Percentiles rank a stretch among this genome's conserved stretches.
These are phyloP conservation scores for Lenwebbia sp. DNA, from an alignment of 345 rosid species.

Conservation along the genomic window DNA sequence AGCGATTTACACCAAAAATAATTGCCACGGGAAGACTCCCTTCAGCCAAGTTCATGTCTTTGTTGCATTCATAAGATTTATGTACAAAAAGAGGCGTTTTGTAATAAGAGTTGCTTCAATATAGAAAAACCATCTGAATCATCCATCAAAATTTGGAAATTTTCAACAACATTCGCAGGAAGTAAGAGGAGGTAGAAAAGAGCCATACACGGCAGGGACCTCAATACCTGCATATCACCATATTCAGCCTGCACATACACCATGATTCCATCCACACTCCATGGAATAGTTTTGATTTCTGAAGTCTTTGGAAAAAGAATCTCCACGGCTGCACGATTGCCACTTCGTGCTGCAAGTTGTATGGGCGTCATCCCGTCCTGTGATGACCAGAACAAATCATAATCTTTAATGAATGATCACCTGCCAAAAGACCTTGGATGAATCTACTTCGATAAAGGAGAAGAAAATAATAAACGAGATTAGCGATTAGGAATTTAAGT, in stretches of 20 bases:
- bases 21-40: no score
- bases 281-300: slow-evolving; percentile 35
- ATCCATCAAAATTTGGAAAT: background rate
- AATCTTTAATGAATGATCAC: background rate
- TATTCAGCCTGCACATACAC: slow-evolving; percentile 38
- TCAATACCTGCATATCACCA: slow-evolving; percentile 25
- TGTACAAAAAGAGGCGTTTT: no score
- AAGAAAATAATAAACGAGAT: background rate
- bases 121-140: background rate
- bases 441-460: background rate
- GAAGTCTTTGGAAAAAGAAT: slow-evolving; percentile 58
- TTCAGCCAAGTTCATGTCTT: no score
- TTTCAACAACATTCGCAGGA: background rate
- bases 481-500: background rate
- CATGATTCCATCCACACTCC: slow-evolving; percentile 66
- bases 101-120: no score
- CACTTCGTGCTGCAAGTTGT: slow-evolving; percentile 75
- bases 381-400: background rate
- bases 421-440: no score
- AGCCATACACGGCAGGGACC: background rate
- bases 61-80: no score
- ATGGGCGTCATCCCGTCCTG: slow-evolving; percentile 80
- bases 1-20: background rate
- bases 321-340: slow-evolving; percentile 52
- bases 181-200: background rate